Base-by-base conservation (phyloP, 140 eudicot species). In the Senecio squalidus region DNA sequence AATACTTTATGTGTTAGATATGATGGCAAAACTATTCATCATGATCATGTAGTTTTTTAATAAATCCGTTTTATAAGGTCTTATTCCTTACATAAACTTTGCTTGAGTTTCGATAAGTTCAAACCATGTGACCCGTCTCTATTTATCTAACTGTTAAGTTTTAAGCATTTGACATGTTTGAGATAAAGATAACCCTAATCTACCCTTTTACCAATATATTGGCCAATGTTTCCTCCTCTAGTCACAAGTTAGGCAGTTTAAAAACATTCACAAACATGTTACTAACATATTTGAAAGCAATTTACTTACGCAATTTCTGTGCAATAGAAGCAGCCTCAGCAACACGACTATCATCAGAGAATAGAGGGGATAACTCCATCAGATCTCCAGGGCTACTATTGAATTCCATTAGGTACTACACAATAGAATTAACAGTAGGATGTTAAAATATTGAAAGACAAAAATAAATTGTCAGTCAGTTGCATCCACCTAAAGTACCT, bases 321-420 rank as follows among this genome's bases (percentile, higher is more conserved):
- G 99, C 99, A 73, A 93, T 93, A 54, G 99, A 82, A 73, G 99
- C 99, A 21, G 99, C 99, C 72, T 93, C 99, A 22, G 99, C 99
- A 51, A 93, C 99, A 70, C 96, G 95, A 70, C 89, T 93, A 57
- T 93, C 96, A 73, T 93, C 99, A 67, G 99, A 93, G 54, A 93
- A 93, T 51, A 93, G 74, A 28, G 99, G 88, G 36, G 99, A 93
- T 49, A 93, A 81, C 71, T 92, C 99, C 99, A 93, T 88, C 39
- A 93, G 80, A 72, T 93, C 99, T 3, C 99, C 99, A 14, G 99
- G 99, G 77, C 94, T 93, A 66, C 99, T 78, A 64, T 93, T 93
- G 62, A 93, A 93, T 80, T 93, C 99, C 99, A 93, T 93, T 75
- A 93, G 67, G 78, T 93, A 93, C 99, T 93, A 76, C 75, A 81